phyloP scores from a whole-genome alignment of 2,329 filamentous ascomycete genomes.

The Lecanicillium sp. region DNA sequence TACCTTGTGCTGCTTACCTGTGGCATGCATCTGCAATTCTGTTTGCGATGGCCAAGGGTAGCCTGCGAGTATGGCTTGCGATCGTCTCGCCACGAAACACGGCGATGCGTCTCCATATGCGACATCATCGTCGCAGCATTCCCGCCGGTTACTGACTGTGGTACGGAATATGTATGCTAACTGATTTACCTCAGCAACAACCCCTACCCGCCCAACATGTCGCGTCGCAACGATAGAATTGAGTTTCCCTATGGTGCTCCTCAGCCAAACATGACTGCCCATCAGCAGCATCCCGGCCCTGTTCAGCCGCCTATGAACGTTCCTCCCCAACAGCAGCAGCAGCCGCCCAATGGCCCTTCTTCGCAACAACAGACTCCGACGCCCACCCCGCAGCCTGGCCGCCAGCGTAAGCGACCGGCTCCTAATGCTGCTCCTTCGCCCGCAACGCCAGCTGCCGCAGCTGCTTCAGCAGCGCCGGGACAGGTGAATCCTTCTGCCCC shows the following conservation, averaged over 20 bases:
- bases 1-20: background rate
- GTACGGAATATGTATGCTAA: conserved; percentile 20
- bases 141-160: no score
- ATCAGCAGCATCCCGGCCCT: conserved; percentile 27
- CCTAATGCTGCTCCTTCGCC: conserved; percentile 25
- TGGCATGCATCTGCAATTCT: background rate
- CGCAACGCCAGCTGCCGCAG: conserved; percentile 21
- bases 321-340: conserved; percentile 22
- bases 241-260: conserved; percentile 32
- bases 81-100: no score
- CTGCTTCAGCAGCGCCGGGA: conserved; percentile 20
- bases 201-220: conserved; percentile 44
- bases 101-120: background rate
- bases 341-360: conserved; percentile 25
- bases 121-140: background rate
- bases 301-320: conserved; percentile 36
- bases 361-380: conserved; percentile 29
- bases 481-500: conserved; percentile 23
- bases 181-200: conserved; percentile 26
- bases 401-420: conserved; percentile 33
- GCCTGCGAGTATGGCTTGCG: no score
- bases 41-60: background rate
- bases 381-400: conserved; percentile 28
- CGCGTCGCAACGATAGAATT: conserved; percentile 33
- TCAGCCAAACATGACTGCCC: conserved; percentile 29